Base-by-base conservation (phyloP, 1,139 yeast genomes). In the Pichia norvegensis region DNA sequence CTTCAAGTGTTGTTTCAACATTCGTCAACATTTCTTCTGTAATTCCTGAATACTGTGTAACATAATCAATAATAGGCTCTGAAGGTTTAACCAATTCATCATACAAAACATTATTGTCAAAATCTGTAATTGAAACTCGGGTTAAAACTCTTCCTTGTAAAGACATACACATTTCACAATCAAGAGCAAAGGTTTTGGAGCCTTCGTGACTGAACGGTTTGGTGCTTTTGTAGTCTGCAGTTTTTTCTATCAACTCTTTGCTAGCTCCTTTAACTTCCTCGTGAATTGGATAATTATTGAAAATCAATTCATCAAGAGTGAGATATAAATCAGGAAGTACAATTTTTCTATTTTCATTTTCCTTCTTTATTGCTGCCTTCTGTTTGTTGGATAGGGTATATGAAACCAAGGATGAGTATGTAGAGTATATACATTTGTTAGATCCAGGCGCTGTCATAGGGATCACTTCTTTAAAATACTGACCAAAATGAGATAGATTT, bases 121-220 rank as follows among this genome's bases (percentile, higher is more conserved):
- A 79, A 59, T 85, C 79, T 2, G 87, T 73, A 17, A 92, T 56
- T 1, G 96, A 85, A 1, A 86, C 78, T 48, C 97, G 70, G 0
- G 97, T 80, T 38, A 90, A 67, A 4, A 79, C 95, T 41, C 74
- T 71, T 0, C 86, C 87, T 2, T 59, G 53, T 0, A 67, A 75
- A 0, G 92, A 67, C 47, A 72, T 67, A 61, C 96, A 87, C 85
- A 92, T 92, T 64, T 92, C 98, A 67, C 98, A 92, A 65, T 92
- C 98, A 21, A 92, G 58, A 0, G 95, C 94, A 66, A 76, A 86
- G 0, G 84, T 78, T 45, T 70, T 79, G 4, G 82, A 74, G 0
- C 78, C 81, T 4, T 67, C 76, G 52, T 77, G 79, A 1, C 70
- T 75, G 52, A 74, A 72, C 0, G 59, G 53, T 17, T 43, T 52